Conservation (phyloP, 1,139 yeast species). For the Sugiyamaella grinbergsii region DNA sequence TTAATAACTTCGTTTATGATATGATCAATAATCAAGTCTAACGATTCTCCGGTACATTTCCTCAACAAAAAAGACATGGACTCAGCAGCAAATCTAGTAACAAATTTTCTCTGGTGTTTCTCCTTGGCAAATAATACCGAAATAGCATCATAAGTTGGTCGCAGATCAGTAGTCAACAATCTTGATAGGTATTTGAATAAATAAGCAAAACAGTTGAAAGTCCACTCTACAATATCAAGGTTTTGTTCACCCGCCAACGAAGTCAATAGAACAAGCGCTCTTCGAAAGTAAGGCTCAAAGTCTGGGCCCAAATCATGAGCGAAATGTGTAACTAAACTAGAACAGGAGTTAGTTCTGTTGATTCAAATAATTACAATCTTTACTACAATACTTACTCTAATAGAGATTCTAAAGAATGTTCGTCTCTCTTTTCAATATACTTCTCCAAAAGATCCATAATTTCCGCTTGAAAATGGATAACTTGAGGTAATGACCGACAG, state of each 20-base stretch:
- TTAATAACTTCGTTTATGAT: constrained; percentile 54
- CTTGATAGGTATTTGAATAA: constrained; percentile 83
- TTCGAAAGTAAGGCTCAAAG: constrained; percentile 68
- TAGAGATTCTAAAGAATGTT: constrained; percentile 75
- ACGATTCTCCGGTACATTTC: constrained; percentile 57
- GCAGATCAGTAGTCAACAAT: constrained; percentile 59
- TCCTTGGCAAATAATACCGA: constrained; percentile 60
- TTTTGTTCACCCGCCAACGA: constrained; percentile 54
- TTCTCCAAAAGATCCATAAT: constrained; percentile 58
- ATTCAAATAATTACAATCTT: no score
- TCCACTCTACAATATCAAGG: constrained; percentile 71
- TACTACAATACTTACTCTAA: constrained; percentile 57
- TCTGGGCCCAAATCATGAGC: constrained; percentile 94
- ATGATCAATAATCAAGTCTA: constrained; percentile 52
- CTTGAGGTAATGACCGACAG: constrained; percentile 75
- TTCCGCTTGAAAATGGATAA: constrained; percentile 66
- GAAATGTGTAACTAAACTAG: constrained; percentile 69
- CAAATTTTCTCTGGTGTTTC: constrained; percentile 56
- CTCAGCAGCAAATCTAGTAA: constrained; percentile 85
- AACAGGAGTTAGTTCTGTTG: constrained; percentile 3
- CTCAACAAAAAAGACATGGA: constrained; percentile 82
- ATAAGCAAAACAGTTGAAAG: constrained; percentile 83
- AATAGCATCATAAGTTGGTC: constrained; percentile 66
- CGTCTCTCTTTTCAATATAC: constrained; percentile 60
- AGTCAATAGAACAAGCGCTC: constrained; percentile 55